Percentiles rank a stretch among this genome's conserved stretches.
These are phyloP conservation scores for Clitopilus passeckerianus DNA, from an alignment of 768 basidiomycete species.

Conservation along the genomic window DNA sequence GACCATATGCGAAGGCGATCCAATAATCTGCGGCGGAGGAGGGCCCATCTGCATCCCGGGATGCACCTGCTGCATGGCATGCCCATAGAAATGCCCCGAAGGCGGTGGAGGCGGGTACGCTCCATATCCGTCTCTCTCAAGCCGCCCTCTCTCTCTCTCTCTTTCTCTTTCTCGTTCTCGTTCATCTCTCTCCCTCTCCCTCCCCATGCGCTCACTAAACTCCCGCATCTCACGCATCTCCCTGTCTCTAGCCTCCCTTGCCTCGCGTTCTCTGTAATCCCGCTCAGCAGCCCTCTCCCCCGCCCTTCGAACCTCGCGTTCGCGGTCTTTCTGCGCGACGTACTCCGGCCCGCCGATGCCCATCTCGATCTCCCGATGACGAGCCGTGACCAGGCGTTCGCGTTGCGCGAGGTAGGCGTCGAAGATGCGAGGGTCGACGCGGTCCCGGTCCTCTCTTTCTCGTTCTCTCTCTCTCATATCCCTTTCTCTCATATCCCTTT, in stretches of 20 bases:
- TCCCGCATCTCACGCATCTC: constrained; percentile 4
- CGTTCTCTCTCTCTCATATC: constrained; percentile 9
- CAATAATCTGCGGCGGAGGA: neutral
- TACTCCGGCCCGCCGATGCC: too few species aligned
- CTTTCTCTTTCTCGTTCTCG: neutral
- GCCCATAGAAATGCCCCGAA: neutral
- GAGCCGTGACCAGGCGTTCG: too few species aligned
- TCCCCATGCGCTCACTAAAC: neutral
- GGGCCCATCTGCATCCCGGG: neutral
- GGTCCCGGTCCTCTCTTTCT: neutral
- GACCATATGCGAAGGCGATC: neutral
- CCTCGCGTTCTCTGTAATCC: too few species aligned
- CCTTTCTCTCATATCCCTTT: neutral
- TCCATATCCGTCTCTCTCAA: neutral
- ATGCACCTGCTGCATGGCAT: neutral
- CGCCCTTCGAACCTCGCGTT: too few species aligned
- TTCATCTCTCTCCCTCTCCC: constrained; percentile 1
- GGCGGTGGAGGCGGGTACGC: neutral
- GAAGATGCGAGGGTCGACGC: too few species aligned
- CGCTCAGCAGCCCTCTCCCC: too few species aligned
- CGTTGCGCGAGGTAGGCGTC: too few species aligned
- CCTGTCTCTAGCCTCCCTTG: constrained; percentile 1
- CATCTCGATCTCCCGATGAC: too few species aligned
- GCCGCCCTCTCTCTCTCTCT: neutral
- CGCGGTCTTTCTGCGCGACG: too few species aligned